Conservation (phyloP, 106 monocot species). For the Agapanthus africanus region DNA sequence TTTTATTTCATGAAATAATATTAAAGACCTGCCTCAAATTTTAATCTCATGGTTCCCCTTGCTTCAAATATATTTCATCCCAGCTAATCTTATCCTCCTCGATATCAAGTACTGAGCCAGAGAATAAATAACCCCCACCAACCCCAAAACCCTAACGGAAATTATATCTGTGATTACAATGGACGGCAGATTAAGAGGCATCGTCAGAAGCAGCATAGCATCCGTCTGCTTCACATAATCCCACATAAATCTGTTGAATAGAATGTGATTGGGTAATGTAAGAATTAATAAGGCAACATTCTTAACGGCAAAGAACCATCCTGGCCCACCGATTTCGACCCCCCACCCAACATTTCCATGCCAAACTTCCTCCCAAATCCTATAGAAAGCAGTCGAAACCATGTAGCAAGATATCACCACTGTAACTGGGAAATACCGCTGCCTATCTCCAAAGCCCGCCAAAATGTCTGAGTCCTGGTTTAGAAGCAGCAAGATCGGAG, state of each 20-base stretch:
- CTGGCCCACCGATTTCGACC: slow-evolving; percentile 78
- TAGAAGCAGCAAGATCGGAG: slow-evolving; percentile 84
- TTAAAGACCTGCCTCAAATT: no score
- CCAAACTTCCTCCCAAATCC: slow-evolving; percentile 86
- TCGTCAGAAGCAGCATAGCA: slow-evolving; percentile 60
- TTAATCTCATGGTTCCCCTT: no score
- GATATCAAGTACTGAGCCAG: slow-evolving; percentile 81
- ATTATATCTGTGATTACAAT: slow-evolving; percentile 83
- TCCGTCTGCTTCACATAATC: slow-evolving; percentile 98
- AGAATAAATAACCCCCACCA: slow-evolving; percentile 78
- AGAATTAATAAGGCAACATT: slow-evolving; percentile 84
- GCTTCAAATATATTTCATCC: slow-evolving; percentile 92
- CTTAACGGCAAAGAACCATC: slow-evolving; percentile 92
- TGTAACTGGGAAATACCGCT: slow-evolving; percentile 86
- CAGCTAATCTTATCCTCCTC: slow-evolving; percentile 82
- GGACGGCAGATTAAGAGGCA: slow-evolving; percentile 94
- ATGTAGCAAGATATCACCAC: slow-evolving; percentile 71
- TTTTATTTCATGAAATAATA: no score
- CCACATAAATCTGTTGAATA: slow-evolving; percentile 99
- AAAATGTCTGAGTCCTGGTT: slow-evolving; percentile 95
- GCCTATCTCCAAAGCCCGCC: slow-evolving; percentile 81
- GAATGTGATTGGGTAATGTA: slow-evolving; percentile 92
- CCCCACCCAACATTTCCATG: slow-evolving; percentile 66
- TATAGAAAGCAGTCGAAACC: slow-evolving; percentile 65
- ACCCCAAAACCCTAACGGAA: slow-evolving; percentile 71